phyloP scores from a whole-genome alignment of 1,139 yeast species.

The Scheffersomyces titani region DNA sequence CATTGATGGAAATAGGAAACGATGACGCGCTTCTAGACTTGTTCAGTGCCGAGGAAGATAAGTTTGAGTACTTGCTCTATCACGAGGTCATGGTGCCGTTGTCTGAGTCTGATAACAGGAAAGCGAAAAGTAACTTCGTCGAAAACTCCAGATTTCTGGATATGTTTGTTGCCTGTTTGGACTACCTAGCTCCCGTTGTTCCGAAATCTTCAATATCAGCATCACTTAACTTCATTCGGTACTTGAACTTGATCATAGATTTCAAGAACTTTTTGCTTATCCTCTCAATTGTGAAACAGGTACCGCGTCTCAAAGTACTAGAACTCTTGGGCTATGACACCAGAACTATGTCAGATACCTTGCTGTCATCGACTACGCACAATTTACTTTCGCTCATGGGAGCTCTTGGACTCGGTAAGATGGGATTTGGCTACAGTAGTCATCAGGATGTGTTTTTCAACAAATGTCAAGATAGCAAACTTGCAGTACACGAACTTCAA shows the following conservation, averaged over 20 bases:
- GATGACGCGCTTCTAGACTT: constrained; percentile 21
- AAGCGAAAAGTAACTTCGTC: background rate
- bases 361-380: constrained; percentile 13
- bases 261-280: constrained; percentile 30
- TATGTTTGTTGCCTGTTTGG: background rate
- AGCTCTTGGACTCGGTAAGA: constrained; percentile 28
- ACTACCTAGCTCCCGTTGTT: background rate
- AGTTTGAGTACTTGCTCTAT: constrained; percentile 19
- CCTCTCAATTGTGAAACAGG: constrained; percentile 24
- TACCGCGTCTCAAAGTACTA: constrained; percentile 24
- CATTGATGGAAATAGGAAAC: constrained; percentile 19
- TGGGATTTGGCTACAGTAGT: constrained; percentile 29
- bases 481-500: constrained; percentile 10
- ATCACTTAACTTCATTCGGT: constrained; percentile 10
- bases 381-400: constrained; percentile 23
- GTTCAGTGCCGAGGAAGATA: constrained; percentile 15
- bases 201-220: background rate
- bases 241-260: constrained; percentile 26
- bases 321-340: constrained; percentile 25
- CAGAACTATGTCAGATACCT: constrained; percentile 6
- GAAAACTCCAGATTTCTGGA: background rate
- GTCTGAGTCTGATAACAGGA: constrained; percentile 9
- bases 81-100: constrained; percentile 15
- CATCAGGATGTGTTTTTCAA: constrained; percentile 25
- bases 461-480: constrained; percentile 7